Conservation (phyloP, 78 protist genomes). For the Creolimax fragrantissima region DNA sequence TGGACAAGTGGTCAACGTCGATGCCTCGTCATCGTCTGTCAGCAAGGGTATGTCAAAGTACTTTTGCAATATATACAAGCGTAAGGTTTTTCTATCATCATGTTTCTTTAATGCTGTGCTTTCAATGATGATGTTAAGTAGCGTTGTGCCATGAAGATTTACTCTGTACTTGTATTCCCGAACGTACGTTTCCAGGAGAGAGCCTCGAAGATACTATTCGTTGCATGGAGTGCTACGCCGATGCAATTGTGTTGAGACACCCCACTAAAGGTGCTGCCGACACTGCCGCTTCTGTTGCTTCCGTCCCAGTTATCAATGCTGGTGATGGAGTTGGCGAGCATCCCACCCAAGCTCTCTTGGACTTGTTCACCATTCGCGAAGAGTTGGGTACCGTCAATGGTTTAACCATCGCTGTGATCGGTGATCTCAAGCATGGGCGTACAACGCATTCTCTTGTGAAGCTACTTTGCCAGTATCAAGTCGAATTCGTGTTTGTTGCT, state of each 20-base stretch:
- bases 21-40: slow-evolving; percentile 30
- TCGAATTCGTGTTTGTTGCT: slow-evolving; percentile 51
- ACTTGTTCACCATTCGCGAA: slow-evolving; percentile 76
- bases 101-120: neutral
- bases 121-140: no score
- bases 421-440: slow-evolving; percentile 81
- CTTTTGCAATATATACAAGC: neutral
- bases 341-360: slow-evolving; percentile 86
- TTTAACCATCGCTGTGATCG: slow-evolving; percentile 63
- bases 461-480: slow-evolving; percentile 52
- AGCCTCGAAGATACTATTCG: slow-evolving; percentile 28
- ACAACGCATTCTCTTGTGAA: slow-evolving; percentile 61
- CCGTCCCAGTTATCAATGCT: slow-evolving; percentile 82
- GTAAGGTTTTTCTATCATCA: neutral
- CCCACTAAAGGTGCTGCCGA: slow-evolving; percentile 61
- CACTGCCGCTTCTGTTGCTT: slow-evolving; percentile 40
- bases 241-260: slow-evolving; percentile 79
- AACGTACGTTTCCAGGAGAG: neutral
- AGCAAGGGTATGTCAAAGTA: slow-evolving; percentile 65
- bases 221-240: slow-evolving; percentile 71
- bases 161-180: no score
- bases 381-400: slow-evolving; percentile 87
- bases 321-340: slow-evolving; percentile 95
- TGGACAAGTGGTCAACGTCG: slow-evolving; percentile 62
- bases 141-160: neutral